phyloP scores from a whole-genome alignment of 306 rosid species.

The Quillaja saponaria region DNA sequence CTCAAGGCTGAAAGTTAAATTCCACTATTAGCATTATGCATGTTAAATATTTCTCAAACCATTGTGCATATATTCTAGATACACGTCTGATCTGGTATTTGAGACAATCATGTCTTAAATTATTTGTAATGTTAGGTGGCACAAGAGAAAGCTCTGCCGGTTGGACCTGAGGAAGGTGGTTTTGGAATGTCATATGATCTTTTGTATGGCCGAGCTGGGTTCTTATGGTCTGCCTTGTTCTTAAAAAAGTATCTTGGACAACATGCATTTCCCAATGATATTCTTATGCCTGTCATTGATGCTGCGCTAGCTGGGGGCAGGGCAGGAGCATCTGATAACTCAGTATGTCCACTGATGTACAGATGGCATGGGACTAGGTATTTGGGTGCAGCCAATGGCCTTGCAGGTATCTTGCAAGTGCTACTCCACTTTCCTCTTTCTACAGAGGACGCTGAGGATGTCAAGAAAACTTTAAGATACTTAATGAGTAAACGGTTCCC shows the following conservation, averaged over 20 bases:
- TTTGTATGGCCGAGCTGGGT: conserved; percentile 80
- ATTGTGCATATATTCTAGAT: too few relatives aligned
- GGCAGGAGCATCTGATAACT: conserved; percentile 77
- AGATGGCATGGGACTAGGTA: conserved; percentile 95
- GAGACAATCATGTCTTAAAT: too few relatives aligned
- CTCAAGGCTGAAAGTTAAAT: too few relatives aligned
- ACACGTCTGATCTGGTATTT: too few relatives aligned
- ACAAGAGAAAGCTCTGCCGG: conserved; percentile 74
- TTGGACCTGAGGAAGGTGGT: conserved; percentile 98
- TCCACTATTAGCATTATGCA: not conserved
- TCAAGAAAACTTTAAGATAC: conserved; percentile 69
- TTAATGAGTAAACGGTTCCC: conserved; percentile 82
- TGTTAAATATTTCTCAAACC: not conserved
- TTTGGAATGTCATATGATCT: conserved; percentile 97
- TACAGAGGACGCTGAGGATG: conserved; percentile 69
- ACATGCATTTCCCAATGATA: conserved; percentile 51
- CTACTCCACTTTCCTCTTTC: conserved; percentile 75
- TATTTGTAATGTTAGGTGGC: conserved; percentile 46
- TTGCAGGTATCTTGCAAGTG: conserved; percentile 79
- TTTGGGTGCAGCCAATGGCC: conserved; percentile 86
- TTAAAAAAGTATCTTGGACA: conserved; percentile 65
- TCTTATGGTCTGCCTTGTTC: conserved; percentile 80
- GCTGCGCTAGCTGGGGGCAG: conserved; percentile 88
- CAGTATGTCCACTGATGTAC: conserved; percentile 86
- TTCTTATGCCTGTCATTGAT: conserved; percentile 59